Conservation (phyloP, 331 rosid species). For the Spiraea crenata region DNA sequence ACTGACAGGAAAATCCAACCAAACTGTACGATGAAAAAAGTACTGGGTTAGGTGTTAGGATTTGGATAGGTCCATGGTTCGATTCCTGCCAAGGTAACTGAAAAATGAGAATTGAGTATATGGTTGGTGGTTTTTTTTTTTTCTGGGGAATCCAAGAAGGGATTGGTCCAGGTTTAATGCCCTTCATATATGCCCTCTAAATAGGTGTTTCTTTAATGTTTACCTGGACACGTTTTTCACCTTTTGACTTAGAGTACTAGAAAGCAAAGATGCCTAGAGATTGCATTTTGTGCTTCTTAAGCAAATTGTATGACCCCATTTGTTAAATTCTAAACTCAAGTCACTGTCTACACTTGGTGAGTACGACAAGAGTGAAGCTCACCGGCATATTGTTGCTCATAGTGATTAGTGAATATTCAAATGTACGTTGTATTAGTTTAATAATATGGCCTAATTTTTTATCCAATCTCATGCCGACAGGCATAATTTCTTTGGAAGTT, state of each 20-base stretch:
- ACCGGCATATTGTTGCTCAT: neutral
- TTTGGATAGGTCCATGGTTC: too few relatives aligned
- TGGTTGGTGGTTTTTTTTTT: too few relatives aligned
- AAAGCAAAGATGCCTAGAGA: neutral
- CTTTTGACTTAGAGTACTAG: neutral
- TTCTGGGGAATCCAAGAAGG: too few relatives aligned
- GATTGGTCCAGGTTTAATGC: too few relatives aligned
- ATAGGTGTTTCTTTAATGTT: neutral
- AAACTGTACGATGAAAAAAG: too few relatives aligned
- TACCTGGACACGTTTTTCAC: neutral
- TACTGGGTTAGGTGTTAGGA: too few relatives aligned
- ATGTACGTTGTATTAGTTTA: neutral
- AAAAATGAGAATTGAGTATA: too few relatives aligned
- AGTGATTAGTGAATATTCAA: neutral
- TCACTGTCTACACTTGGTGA: neutral
- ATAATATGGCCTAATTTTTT: neutral
- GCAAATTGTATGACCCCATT: neutral
- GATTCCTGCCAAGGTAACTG: too few relatives aligned
- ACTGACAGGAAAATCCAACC: too few relatives aligned
- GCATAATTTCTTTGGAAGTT: conserved; percentile 11
- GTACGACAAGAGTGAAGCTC: neutral
- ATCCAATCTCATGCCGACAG: neutral
- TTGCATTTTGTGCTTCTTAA: neutral
- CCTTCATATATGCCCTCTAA: neutral
- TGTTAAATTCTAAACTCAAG: neutral